phyloP scores from a whole-genome alignment of 495 filamentous ascomycete species.

The Neurospora sp. region DNA sequence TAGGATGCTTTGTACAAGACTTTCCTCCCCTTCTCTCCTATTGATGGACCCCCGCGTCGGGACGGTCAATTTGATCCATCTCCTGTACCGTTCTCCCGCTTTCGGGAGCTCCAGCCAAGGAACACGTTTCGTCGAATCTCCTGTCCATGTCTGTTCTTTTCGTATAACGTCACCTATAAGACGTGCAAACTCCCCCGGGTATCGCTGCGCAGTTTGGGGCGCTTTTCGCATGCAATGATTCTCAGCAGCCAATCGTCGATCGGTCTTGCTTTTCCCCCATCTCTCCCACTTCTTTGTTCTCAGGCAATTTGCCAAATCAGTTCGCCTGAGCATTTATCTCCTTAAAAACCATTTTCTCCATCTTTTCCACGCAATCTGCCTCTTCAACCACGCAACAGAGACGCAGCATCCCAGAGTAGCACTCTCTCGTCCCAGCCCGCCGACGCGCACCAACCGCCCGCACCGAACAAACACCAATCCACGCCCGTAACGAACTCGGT shows the following conservation, averaged over 20 bases:
- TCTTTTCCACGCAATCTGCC: neutral
- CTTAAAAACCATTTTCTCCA: neutral
- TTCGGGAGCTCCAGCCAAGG: neutral
- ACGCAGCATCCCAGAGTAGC: constrained; percentile 78
- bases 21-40: neutral
- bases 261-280: neutral
- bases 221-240: neutral
- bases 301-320: neutral
- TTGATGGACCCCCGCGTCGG: neutral
- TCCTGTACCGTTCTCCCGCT: neutral
- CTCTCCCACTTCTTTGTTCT: neutral
- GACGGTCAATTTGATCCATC: neutral
- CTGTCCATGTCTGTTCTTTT: neutral
- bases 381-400: constrained; percentile 21
- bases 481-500: constrained; percentile 97
- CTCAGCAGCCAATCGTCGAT: neutral
- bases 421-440: constrained; percentile 89
- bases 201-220: neutral
- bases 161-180: neutral
- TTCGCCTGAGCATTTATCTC: neutral
- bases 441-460: constrained; percentile 90
- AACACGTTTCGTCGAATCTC: neutral
- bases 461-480: constrained; percentile 95
- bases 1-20: neutral
- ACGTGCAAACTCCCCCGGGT: neutral